Evolutionary conservation across 2,329 filamentous ascomycete species (phyloP).

Genomic region (Penicillium sp.): DNA sequence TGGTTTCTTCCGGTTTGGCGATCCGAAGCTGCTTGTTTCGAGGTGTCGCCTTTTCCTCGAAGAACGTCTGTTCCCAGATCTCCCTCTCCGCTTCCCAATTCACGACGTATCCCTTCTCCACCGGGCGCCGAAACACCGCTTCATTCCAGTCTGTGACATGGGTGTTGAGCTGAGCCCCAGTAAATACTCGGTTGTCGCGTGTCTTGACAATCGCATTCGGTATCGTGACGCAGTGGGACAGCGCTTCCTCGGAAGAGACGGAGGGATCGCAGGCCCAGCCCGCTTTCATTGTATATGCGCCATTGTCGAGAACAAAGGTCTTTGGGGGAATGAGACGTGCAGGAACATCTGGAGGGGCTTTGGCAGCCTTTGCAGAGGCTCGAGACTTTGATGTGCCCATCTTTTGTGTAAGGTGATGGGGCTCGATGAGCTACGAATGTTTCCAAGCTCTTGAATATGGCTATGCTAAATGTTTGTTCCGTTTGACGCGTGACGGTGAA

Average conservation of each 20-base stretch:
- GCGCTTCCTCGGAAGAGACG: slow-evolving; percentile 30
- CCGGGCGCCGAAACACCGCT: slow-evolving; percentile 75
- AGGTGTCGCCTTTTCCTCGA: slow-evolving; percentile 58
- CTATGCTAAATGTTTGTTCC: slow-evolving; percentile 11
- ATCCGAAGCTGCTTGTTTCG: slow-evolving; percentile 41
- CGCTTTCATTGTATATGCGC: slow-evolving; percentile 84
- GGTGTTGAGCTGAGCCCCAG: slow-evolving; percentile 66
- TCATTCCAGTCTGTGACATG: slow-evolving; percentile 85
- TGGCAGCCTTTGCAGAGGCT: slow-evolving; percentile 47
- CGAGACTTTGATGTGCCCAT: slow-evolving; percentile 34
- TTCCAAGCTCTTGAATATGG: slow-evolving; percentile 3
- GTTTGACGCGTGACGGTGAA: slow-evolving; percentile 7
- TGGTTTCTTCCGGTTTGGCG: slow-evolving; percentile 68
- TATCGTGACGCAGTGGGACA: slow-evolving; percentile 57
- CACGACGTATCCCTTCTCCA: slow-evolving; percentile 91
- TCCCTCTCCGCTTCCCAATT: slow-evolving; percentile 96
- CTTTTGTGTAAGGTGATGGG: neutral
- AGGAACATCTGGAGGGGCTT: slow-evolving; percentile 37
- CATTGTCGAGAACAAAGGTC: slow-evolving; percentile 90
- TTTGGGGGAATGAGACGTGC: slow-evolving; percentile 47
- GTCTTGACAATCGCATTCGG: slow-evolving; percentile 87
- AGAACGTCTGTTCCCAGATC: slow-evolving; percentile 88
- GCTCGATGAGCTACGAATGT: neutral
- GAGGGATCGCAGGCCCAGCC: slow-evolving; percentile 57
- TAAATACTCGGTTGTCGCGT: slow-evolving; percentile 70